A percentile compares a stretch with the other conserved stretches of the same genome.
Evolutionary conservation across 164 flowering plant genomes (phyloP).

Genomic region (Dillenia suffruticosa): DNA sequence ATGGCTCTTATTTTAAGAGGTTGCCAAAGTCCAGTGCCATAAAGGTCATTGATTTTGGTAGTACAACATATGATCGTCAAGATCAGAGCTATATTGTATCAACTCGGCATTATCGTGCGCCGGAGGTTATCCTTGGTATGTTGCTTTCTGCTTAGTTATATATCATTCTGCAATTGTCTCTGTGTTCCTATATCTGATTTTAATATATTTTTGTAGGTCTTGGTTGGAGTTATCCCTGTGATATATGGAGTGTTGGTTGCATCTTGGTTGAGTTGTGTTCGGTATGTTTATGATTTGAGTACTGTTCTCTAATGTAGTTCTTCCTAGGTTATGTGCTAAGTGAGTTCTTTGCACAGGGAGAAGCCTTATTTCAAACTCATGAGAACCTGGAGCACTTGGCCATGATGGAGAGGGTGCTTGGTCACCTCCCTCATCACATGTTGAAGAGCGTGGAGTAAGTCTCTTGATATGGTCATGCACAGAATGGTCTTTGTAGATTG

Average conservation of each 20-base stretch:
- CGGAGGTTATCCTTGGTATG: constrained; percentile 70
- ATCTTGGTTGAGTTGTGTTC: constrained; percentile 69
- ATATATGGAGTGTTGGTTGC: constrained; percentile 75
- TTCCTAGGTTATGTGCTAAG: not conserved
- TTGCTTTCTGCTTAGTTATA: not conserved
- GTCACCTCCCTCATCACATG: constrained; percentile 61
- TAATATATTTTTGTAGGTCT: constrained; percentile 27
- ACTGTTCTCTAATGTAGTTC: no score
- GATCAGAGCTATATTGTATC: constrained; percentile 63
- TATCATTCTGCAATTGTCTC: not conserved
- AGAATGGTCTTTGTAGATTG: no score
- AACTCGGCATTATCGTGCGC: constrained; percentile 73
- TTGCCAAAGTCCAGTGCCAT: constrained; percentile 69
- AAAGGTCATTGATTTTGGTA: constrained; percentile 74
- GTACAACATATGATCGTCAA: constrained; percentile 55
- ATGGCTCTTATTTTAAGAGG: constrained; percentile 45
- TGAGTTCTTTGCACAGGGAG: constrained; percentile 37
- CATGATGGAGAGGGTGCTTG: constrained; percentile 78
- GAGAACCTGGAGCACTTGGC: constrained; percentile 79
- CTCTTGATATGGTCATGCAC: not conserved
- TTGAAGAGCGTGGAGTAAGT: constrained; percentile 59
- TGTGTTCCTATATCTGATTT: not conserved
- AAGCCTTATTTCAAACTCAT: constrained; percentile 76
- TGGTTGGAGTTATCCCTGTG: constrained; percentile 79
- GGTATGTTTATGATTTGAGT: constrained; percentile 22